These are phyloP conservation scores for Amphibolis antarctica DNA, from an alignment of 106 monocot genomes.

Conservation along the genomic window DNA sequence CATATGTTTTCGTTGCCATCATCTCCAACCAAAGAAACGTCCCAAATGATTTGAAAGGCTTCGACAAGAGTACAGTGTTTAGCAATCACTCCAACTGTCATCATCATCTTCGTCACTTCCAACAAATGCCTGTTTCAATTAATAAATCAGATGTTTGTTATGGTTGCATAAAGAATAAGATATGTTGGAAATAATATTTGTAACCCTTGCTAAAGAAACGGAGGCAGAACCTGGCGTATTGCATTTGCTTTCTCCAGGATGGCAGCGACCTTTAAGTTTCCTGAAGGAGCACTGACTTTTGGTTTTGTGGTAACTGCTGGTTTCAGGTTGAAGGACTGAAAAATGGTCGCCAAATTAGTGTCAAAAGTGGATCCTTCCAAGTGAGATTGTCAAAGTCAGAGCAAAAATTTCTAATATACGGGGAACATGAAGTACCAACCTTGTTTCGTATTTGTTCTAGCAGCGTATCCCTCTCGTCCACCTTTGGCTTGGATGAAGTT, in stretches of 20 bases:
- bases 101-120: slow-evolving; percentile 86
- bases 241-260: slow-evolving; percentile 96
- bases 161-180: background rate
- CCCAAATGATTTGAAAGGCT: background rate
- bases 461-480: slow-evolving; percentile 43
- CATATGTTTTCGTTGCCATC: background rate
- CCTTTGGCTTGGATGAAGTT: slow-evolving; percentile 32
- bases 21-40: background rate
- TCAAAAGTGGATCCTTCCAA: background rate
- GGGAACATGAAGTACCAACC: slow-evolving; percentile 26
- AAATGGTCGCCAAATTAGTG: background rate
- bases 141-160: background rate
- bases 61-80: background rate
- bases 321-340: slow-evolving; percentile 85
- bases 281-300: slow-evolving; percentile 37
- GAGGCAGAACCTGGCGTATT: slow-evolving; percentile 54
- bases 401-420: background rate
- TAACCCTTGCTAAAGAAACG: too few relatives aligned
- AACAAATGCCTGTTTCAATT: slow-evolving; percentile 50
- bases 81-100: slow-evolving; percentile 37
- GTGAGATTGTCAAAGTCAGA: background rate
- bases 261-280: slow-evolving; percentile 83
- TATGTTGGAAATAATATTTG: too few relatives aligned
- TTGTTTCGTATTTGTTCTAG: slow-evolving; percentile 88
- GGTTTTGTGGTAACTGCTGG: slow-evolving; percentile 38